Evolutionary conservation across 805 yeast genomes (phyloP).

Genomic region (Jamesozyma gamospora): DNA sequence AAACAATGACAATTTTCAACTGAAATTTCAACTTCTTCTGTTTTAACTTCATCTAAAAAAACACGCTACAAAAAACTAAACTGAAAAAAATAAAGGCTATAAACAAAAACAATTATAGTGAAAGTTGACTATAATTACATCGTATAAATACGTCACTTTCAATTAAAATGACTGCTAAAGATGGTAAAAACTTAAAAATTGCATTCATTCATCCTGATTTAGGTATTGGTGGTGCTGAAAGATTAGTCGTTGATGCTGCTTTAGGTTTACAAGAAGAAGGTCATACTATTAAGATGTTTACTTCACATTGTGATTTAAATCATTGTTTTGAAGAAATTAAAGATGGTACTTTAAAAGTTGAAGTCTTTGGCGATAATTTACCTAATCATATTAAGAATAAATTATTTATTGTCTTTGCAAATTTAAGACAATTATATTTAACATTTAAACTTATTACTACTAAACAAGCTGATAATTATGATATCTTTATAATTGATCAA

Average conservation of each 20-base stretch:
- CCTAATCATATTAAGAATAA: conserved; percentile 62
- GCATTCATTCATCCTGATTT: conserved; percentile 93
- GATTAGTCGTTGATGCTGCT: conserved; percentile 95
- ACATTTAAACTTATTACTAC: conserved; percentile 36
- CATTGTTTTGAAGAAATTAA: conserved; percentile 91
- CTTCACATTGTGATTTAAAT: conserved; percentile 78
- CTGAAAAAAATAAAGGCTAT: too few species aligned
- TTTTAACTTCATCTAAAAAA: too few species aligned
- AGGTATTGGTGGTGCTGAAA: conserved; percentile 97
- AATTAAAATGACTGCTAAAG: background rate
- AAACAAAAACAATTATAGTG: too few species aligned
- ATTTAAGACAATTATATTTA: conserved; percentile 68
- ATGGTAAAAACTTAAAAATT: conserved; percentile 35
- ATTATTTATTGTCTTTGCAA: conserved; percentile 75
- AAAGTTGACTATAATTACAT: too few species aligned
- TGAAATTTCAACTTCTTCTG: too few species aligned
- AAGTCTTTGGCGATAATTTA: conserved; percentile 72
- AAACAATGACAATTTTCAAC: too few species aligned
- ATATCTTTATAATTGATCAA: conserved; percentile 80
- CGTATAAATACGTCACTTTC: too few species aligned
- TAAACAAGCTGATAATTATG: conserved; percentile 44
- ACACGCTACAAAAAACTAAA: too few species aligned
- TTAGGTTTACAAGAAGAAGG: conserved; percentile 64
- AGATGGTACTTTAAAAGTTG: conserved; percentile 46
- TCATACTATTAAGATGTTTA: conserved; percentile 58